Conservation (phyloP, 495 filamentous ascomycete genomes). For the Aspergillus haitiensis region DNA sequence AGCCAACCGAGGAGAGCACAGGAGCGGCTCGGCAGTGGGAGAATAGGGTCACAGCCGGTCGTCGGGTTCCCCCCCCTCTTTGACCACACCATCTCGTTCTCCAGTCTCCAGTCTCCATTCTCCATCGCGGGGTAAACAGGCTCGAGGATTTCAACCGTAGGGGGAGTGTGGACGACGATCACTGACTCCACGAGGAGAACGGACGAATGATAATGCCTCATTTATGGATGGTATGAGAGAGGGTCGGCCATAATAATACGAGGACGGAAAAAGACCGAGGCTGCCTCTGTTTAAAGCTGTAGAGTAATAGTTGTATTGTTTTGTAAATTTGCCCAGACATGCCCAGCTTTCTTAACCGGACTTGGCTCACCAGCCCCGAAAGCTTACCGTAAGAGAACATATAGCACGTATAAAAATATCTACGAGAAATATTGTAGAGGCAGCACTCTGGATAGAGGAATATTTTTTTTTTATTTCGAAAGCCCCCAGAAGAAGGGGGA, state of each 20-base stretch:
- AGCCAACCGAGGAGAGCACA: too few species aligned
- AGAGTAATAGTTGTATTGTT: too few species aligned
- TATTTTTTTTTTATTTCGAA: too few species aligned
- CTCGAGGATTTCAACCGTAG: too few species aligned
- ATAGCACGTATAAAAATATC: too few species aligned
- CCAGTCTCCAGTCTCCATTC: not conserved
- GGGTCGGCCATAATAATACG: too few species aligned
- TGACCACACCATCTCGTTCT: not conserved
- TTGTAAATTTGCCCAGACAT: constrained; percentile 1
- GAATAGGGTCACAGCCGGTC: not conserved
- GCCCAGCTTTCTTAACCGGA: constrained; percentile 6
- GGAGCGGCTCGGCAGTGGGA: not conserved
- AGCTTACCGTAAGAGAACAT: not conserved
- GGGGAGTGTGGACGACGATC: too few species aligned
- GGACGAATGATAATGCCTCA: too few species aligned
- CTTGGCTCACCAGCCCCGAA: constrained; percentile 3
- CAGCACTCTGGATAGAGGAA: not conserved
- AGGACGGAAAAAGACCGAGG: not conserved
- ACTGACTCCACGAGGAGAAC: too few species aligned
- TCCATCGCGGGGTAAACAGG: too few species aligned
- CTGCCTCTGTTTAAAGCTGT: not conserved
- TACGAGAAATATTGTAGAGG: not conserved
- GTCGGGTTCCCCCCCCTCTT: not conserved
- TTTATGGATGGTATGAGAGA: too few species aligned
- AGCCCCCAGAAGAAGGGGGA: too few species aligned